Evolutionary conservation across 306 rosid species (phyloP).

Genomic region (Cercis canadensis): DNA sequence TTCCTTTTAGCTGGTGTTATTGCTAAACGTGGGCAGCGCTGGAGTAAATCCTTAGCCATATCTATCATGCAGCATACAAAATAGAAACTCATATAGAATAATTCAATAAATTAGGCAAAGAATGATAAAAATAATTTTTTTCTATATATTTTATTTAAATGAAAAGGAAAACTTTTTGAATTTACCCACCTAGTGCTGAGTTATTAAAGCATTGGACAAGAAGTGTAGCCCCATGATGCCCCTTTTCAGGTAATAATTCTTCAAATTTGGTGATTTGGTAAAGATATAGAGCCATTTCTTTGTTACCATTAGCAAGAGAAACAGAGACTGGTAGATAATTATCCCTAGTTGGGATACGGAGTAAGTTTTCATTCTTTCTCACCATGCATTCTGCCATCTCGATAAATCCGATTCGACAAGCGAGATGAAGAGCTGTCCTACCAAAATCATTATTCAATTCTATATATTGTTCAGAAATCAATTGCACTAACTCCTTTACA

Average conservation of each 20-base stretch:
- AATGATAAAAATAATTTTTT: no score
- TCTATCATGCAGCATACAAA: background rate
- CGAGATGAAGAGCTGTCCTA: no score
- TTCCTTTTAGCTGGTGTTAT: background rate
- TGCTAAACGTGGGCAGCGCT: background rate
- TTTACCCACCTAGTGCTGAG: no score
- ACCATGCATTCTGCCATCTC: background rate
- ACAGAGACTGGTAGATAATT: background rate
- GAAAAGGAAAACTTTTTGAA: no score
- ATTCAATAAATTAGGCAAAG: no score
- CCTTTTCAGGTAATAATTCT: background rate
- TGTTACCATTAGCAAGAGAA: background rate
- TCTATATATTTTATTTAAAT: no score
- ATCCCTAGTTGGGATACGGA: background rate
- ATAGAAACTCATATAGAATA: no score
- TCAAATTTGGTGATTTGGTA: background rate
- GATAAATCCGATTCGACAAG: no score
- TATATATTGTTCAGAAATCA: no score
- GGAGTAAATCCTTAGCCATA: conserved; percentile 17
- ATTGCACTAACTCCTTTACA: no score
- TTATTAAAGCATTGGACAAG: background rate
- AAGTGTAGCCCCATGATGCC: background rate
- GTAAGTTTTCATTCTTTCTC: background rate
- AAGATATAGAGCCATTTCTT: background rate
- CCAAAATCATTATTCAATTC: no score